Percentiles rank a stretch among this genome's conserved stretches.
Conservation (phyloP, 495 filamentous ascomycete genomes). For the Jackrogersella multiformis region DNA sequence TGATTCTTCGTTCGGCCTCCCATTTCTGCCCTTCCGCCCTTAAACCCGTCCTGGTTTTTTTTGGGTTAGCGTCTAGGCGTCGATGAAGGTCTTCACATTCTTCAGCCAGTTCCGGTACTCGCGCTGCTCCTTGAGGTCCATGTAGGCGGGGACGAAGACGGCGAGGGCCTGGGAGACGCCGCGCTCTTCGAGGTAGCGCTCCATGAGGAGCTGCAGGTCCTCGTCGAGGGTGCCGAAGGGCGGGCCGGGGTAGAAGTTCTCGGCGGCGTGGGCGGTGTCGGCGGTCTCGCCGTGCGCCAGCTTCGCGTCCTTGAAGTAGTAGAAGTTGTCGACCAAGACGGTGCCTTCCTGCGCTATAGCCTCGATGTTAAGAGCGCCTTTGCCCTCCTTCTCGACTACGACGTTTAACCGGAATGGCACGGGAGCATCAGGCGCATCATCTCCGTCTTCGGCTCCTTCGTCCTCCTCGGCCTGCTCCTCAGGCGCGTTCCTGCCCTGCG, state of each 20-base stretch:
- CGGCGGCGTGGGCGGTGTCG: conserved; percentile 60
- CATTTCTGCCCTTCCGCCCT: not conserved
- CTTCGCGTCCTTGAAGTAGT: conserved; percentile 79
- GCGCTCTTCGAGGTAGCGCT: conserved; percentile 93
- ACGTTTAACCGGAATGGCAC: conserved; percentile 88
- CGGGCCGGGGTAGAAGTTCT: conserved; percentile 87
- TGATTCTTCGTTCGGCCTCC: not conserved
- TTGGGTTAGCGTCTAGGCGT: conserved; percentile 59
- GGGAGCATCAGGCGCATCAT: conserved; percentile 60
- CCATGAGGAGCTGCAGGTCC: conserved; percentile 89
- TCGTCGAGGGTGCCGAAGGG: conserved; percentile 95
- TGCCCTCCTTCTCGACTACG: conserved; percentile 80
- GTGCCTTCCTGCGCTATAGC: conserved; percentile 85
- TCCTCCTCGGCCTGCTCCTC: conserved; percentile 67
- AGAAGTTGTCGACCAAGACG: conserved; percentile 90
- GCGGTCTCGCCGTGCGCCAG: conserved; percentile 66
- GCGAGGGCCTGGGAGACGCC: conserved; percentile 89
- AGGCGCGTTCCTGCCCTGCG: conserved; percentile 57
- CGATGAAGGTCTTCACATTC: conserved; percentile 80
- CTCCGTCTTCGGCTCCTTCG: conserved; percentile 54
- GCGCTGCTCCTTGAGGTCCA: conserved; percentile 98
- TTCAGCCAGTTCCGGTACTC: conserved; percentile 94
- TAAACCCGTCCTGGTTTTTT: not conserved
- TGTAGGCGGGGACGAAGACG: conserved; percentile 93
- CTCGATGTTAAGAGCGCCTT: conserved; percentile 87